phyloP scores from a whole-genome alignment of 176 grass and related monocot genomes.

The Oryza rufipogon region DNA sequence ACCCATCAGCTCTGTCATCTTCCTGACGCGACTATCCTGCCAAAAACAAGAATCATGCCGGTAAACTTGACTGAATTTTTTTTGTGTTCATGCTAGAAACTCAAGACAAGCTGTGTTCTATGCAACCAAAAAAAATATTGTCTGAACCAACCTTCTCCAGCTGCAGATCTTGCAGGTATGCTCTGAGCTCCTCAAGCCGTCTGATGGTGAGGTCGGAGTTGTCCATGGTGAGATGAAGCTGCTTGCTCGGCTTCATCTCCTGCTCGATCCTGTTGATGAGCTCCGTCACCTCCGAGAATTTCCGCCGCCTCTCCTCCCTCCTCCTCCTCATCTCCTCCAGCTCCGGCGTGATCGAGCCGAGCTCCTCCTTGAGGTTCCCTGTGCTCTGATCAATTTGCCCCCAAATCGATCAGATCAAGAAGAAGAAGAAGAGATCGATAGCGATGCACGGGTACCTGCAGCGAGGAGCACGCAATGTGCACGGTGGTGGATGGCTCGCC shows the following conservation, averaged over 20 bases:
- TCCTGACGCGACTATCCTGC: constrained; percentile 62
- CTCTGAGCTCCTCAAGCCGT: constrained; percentile 61
- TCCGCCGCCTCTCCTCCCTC: constrained; percentile 54
- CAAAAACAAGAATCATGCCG: background rate
- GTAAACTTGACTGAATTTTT: too few relatives aligned
- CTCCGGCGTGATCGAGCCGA: constrained; percentile 59
- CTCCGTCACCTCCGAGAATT: constrained; percentile 55
- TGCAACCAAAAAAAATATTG: background rate
- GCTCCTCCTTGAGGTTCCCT: constrained; percentile 67
- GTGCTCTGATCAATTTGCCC: constrained; percentile 33
- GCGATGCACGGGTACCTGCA: background rate
- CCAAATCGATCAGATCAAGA: background rate
- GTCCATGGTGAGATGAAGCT: background rate
- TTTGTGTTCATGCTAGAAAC: too few relatives aligned
- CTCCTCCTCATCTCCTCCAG: constrained; percentile 59
- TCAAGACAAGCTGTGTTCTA: background rate
- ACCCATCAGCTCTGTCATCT: constrained; percentile 51
- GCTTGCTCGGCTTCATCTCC: constrained; percentile 55
- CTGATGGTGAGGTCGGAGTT: constrained; percentile 57
- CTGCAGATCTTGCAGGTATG: constrained; percentile 54
- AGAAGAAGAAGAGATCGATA: too few relatives aligned
- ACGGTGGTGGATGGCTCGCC: constrained; percentile 48
- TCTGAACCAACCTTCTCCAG: constrained; percentile 79
- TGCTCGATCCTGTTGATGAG: constrained; percentile 48
- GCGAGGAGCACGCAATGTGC: constrained; percentile 20